Evolutionary conservation across 257 asterid species (phyloP), one percentile per base, ranked within the genome.

Genomic region (Lycium ferocissimum): DNA sequence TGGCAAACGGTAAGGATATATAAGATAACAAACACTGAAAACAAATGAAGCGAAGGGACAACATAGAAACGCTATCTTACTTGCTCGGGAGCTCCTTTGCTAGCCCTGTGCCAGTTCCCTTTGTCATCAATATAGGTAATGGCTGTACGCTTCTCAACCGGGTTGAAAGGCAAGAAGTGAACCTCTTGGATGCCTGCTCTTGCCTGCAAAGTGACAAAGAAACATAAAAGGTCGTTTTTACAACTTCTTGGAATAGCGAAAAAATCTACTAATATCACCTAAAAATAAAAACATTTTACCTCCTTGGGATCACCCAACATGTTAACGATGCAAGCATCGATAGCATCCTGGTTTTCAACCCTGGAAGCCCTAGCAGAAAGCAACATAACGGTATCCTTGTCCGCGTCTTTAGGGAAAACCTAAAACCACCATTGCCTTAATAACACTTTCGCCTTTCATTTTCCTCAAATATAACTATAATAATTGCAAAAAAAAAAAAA

Each of bases 11-110:
- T 4, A 83, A 1, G 2, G 49, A 18, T 58, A 47, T 26, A 67
- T 79, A 53, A 76, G 26, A 18, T 56, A 1, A 2, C 17, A 3
- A 59, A n/a, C 49, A 40, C 26, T 5, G 51, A 47, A n/a, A 51
- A 20, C 51, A 76, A 45, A 76, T 76, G 1, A 76, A 76, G 13
- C 5, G 7, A 22, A 22, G 45, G 81, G 63, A 4, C 18, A 38
- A 45, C 6, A 3, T 33, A 66, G 2, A 35, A 67, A 17, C 8
- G 2, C 0, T 10, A 33, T 53, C 72, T 86, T 90, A 94, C 99
- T 88, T 95, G 97, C 86, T 95, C 99, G 1, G 98, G 98, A 63
- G 98, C 98, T 65, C 98, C 98, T 89, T 95, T 95, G 94, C 98
- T 94, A 83, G 90, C 85, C 80, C 98, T 87, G 76, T 89, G 92